These are phyloP conservation scores for Boechera retrofracta DNA, from an alignment of 345 rosid species.

Conservation along the genomic window DNA sequence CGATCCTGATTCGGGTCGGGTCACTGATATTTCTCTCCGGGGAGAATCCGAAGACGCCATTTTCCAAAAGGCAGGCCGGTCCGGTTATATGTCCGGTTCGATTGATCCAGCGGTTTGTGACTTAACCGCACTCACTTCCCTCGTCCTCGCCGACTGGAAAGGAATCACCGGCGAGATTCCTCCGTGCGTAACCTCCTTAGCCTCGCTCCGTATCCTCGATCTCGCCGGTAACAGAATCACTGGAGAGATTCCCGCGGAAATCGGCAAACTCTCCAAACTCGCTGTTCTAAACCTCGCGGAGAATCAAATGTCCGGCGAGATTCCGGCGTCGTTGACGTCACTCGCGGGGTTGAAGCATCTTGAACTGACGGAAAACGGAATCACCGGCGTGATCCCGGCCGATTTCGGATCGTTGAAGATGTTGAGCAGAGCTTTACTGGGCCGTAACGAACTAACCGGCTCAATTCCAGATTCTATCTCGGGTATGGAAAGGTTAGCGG, in stretches of 20 bases:
- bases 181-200: constrained; percentile 59
- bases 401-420: constrained; percentile 73
- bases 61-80: constrained; percentile 69
- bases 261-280: constrained; percentile 69
- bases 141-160: constrained; percentile 87
- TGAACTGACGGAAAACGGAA: constrained; percentile 66
- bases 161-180: constrained; percentile 82
- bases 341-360: constrained; percentile 72
- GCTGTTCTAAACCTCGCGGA: constrained; percentile 83
- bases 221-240: constrained; percentile 75
- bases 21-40: constrained; percentile 78
- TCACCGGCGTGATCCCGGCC: constrained; percentile 69
- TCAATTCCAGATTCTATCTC: constrained; percentile 69
- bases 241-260: constrained; percentile 64
- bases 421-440: constrained; percentile 78
- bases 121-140: constrained; percentile 66
- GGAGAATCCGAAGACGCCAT: constrained; percentile 95
- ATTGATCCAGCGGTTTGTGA: constrained; percentile 73
- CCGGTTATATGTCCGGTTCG: constrained; percentile 87
- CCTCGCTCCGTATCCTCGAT: constrained; percentile 74
- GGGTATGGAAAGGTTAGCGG: constrained; percentile 71
- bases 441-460: constrained; percentile 75
- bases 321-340: constrained; percentile 67
- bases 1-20: constrained; percentile 67
- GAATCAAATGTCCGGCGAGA: constrained; percentile 65